Evolutionary conservation across 495 filamentous ascomycete species (phyloP), one percentile per base, ranked within the genome.

Genomic region (Recurvomyces mirabilis): DNA sequence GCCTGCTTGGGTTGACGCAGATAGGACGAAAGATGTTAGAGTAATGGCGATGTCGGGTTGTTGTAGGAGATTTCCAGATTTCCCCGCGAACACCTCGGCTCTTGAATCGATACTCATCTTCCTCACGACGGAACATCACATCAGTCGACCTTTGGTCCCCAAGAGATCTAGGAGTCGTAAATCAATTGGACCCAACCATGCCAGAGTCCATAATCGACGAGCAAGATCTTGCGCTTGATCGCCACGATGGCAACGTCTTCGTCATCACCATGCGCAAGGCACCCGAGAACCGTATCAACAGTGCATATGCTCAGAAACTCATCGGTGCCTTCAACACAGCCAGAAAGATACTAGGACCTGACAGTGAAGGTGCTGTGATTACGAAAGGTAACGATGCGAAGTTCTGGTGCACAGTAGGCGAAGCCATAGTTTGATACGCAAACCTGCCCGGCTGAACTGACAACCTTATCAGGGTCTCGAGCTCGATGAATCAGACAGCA

Each of bases 211-310:
- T 47, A 19, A 51, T 53, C 36, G 47, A 55, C 34, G 58, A 60
- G 28, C 34, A 36, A 24, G 46, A 59, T 23, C 49, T 63, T 3
- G 47, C 50, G 1, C 49, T 63, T 9, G 58, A 60, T 43, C 58
- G 56, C 24, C 40, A 59, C 47, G 38, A 48, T 47, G 54, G 50
- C 47, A 54, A 68, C 47, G 57, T 71, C 23, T 73, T 69, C 56
- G 57, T 73, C 33, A 59, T 73, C 33, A 72, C 69, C 13, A 62
- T 73, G 62, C 65, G 66, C 33, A 71, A 69, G 38, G 51, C 60
- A 12, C 68, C 67, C 1, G 69, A 73, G 53, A 73, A 73, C 49
- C 60, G 68, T 18, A 25, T 73, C 38, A 70, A 66, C 52, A 60
- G 60, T 11, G 51, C 41, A 24, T 70, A 64, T 47, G 65, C 63